Base-by-base conservation (phyloP, 2,329 filamentous ascomycete genomes). In the Aureobasidium sp. region DNA sequence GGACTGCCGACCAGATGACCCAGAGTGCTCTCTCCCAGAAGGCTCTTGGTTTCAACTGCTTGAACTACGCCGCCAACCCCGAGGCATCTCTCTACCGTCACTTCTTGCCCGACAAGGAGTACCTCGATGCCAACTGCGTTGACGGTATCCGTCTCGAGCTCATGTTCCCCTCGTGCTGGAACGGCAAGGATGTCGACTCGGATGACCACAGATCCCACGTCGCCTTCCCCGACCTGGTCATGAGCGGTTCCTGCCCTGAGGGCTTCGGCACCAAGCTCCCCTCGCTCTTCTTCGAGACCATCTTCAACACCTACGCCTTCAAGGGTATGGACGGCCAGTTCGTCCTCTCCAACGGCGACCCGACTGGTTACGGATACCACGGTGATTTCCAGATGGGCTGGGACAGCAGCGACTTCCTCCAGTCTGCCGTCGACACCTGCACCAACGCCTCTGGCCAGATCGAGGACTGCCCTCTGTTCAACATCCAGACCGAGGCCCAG, bases 31-130 rank as follows among this genome's bases (percentile, higher is more conserved):
- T 97, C 40, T 78, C 77, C 56, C 88, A 96, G 78, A 91, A 92
- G 64, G 90, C 92, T 11, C 69, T 97, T 31, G 93, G 94, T 3
- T 96, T 96, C 83, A 97, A 97, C 80, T 97, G 94, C 76, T 77
- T 99, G 64, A 87, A 97, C 82, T 97, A 97, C 72, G 69, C 68
- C 35, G 78, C 75, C 27, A 68, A 74, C 0, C 78, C 88, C 2
- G 91, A 96, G 73, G 81, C 82, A 1, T 88, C 91, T 15, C 81
- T 96, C 39, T 88, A 85, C 74, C 90, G 92, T 66, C 92, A 96
- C 74, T 86, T 84, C 71, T 70, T 97, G 68, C 92, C 93, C 0
- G 82, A 87, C 68, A 95, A 96, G 80, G 75, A 76, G 0, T 95
- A 84, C 71, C 80, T 96, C 39, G 91, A 97, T 70, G 81, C 81